Conservation (phyloP, 2,329 filamentous ascomycete genomes). For the Arthroderma sp. region DNA sequence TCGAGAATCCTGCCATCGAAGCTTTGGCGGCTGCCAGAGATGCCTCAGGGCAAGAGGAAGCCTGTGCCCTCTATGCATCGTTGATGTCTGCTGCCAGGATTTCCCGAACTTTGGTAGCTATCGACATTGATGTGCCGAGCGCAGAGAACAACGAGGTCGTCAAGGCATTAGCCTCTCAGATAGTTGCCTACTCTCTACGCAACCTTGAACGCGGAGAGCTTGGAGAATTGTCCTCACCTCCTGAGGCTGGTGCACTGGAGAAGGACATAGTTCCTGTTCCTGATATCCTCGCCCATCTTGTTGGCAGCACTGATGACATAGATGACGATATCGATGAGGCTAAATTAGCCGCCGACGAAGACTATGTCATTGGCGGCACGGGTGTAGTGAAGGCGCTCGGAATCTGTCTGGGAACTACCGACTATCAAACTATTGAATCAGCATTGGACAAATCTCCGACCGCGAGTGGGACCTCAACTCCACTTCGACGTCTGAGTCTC, state of each 20-base stretch:
- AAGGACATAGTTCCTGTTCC: conserved; percentile 50
- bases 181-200: conserved; percentile 84
- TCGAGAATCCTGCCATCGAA: conserved; percentile 56
- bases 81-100: conserved; percentile 77
- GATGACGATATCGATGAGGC: conserved; percentile 44
- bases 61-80: conserved; percentile 84
- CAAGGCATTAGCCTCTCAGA: conserved; percentile 80
- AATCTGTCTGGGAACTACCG: conserved; percentile 75
- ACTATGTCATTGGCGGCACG: conserved; percentile 91
- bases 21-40: conserved; percentile 64
- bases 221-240: conserved; percentile 37
- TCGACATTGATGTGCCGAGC: conserved; percentile 81
- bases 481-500: conserved; percentile 38
- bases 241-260: conserved; percentile 30
- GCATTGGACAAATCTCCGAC: conserved; percentile 27
- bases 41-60: conserved; percentile 76
- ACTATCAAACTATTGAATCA: conserved; percentile 28
- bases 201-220: conserved; percentile 76
- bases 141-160: conserved; percentile 77
- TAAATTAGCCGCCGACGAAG: conserved; percentile 66
- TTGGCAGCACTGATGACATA: conserved; percentile 52
- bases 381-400: conserved; percentile 89
- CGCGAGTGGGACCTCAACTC: conserved; percentile 42
- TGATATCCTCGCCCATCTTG: conserved; percentile 73
- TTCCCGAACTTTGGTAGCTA: conserved; percentile 68